A percentile compares a stretch with the other conserved stretches of the same genome.
phyloP scores from a whole-genome alignment of 257 asterid genomes.

The Solanum tarapatanum region DNA sequence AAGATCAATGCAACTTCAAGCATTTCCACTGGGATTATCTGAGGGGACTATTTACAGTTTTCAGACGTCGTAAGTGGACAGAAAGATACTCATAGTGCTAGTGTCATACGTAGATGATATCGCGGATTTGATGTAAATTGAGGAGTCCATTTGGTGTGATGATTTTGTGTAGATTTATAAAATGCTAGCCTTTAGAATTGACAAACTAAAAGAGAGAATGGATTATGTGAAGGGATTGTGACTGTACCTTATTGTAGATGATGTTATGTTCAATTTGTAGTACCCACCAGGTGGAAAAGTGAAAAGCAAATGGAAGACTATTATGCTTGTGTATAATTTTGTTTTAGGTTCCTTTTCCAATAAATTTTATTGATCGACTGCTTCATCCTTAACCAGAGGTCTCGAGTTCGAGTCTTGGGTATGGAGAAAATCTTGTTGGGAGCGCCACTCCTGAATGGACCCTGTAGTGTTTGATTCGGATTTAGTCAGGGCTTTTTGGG shows the following conservation, averaged over 20 bases:
- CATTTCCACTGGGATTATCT: slow-evolving; percentile 60
- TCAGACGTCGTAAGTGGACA: neutral
- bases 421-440: no score
- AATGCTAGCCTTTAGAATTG: neutral
- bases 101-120: neutral
- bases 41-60: slow-evolving; percentile 6
- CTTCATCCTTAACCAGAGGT: no score
- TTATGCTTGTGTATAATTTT: neutral
- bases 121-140: neutral
- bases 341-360: neutral
- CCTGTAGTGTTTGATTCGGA: no score
- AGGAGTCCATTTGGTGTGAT: neutral
- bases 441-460: no score
- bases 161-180: neutral
- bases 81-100: neutral
- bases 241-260: neutral
- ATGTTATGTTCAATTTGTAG: slow-evolving; percentile 2
- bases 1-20: slow-evolving; percentile 89
- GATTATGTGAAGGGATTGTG: neutral
- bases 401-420: no score
- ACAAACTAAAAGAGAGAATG: neutral
- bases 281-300: neutral
- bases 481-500: no score
- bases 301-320: neutral
- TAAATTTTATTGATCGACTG: neutral